phyloP scores from a whole-genome alignment of 1,284 basidiomycete species.

The Ceratobasidium sp. region DNA sequence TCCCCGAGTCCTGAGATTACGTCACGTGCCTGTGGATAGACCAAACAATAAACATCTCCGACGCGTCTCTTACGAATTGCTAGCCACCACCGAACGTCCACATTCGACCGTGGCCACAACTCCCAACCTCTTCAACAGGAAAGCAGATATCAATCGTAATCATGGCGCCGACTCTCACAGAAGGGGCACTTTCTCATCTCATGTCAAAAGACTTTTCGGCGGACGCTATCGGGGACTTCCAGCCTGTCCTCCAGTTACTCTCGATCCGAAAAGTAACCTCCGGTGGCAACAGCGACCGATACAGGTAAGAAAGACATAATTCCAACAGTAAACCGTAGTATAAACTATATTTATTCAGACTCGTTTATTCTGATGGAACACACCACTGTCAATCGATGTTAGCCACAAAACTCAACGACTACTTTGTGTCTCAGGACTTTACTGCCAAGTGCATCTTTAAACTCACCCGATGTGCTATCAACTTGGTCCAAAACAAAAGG shows the following conservation, averaged over 20 bases:
- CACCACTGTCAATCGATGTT: conserved; percentile 94
- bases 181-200: conserved; percentile 41
- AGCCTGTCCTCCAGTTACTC: conserved; percentile 81
- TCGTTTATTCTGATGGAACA: conserved; percentile 73
- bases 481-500: conserved; percentile 86
- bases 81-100: conserved; percentile 15
- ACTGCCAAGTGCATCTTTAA: conserved; percentile 78
- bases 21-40: conserved; percentile 14
- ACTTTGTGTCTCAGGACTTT: conserved; percentile 77
- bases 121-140: background rate
- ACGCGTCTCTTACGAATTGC: conserved; percentile 35
- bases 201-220: conserved; percentile 33
- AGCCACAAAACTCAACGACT: conserved; percentile 86
- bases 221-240: conserved; percentile 51
- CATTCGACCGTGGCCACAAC: background rate
- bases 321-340: background rate
- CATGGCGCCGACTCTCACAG: conserved; percentile 42
- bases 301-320: conserved; percentile 49
- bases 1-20: background rate
- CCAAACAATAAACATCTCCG: conserved; percentile 29
- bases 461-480: conserved; percentile 83
- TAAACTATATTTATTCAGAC: conserved; percentile 48
- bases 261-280: conserved; percentile 79
- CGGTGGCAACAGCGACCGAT: conserved; percentile 51
- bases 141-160: background rate